Conservation (phyloP, 179 eudicot species). For the Patellifolia procumbens region DNA sequence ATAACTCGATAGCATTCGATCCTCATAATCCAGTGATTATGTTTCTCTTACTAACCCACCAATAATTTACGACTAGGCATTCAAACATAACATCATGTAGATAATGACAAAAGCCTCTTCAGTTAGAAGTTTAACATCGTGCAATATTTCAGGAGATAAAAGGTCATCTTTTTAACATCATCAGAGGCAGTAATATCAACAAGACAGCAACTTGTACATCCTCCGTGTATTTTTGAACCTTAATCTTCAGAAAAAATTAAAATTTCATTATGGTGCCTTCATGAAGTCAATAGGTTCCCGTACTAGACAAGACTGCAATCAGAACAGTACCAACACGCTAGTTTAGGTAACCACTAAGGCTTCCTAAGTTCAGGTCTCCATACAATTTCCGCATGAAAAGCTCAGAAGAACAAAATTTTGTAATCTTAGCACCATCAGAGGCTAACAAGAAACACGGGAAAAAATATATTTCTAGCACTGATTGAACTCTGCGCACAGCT, state of each 20-base stretch:
- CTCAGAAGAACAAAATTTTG: slow-evolving; percentile 27
- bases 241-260: not conserved
- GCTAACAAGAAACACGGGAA: not conserved
- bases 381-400: slow-evolving; percentile 15
- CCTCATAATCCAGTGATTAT: too few relatives aligned
- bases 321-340: not conserved
- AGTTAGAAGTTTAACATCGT: not conserved
- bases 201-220: too few relatives aligned
- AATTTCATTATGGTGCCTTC: too few relatives aligned
- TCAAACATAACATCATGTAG: too few relatives aligned
- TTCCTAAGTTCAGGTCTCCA: slow-evolving; percentile 36
- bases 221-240: too few relatives aligned
- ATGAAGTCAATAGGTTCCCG: too few relatives aligned
- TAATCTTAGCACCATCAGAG: slow-evolving; percentile 21
- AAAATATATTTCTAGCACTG: too few relatives aligned
- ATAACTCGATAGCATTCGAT: too few relatives aligned
- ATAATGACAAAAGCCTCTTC: slow-evolving; percentile 27
- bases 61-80: too few relatives aligned
- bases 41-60: too few relatives aligned
- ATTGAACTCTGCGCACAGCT: too few relatives aligned
- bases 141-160: slow-evolving; percentile 2
- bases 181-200: not conserved
- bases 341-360: slow-evolving; percentile 3
- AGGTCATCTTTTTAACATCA: slow-evolving; percentile 13
- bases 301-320: too few relatives aligned